Conservation (phyloP, 129 eudicot species). For the Centella asiatica region DNA sequence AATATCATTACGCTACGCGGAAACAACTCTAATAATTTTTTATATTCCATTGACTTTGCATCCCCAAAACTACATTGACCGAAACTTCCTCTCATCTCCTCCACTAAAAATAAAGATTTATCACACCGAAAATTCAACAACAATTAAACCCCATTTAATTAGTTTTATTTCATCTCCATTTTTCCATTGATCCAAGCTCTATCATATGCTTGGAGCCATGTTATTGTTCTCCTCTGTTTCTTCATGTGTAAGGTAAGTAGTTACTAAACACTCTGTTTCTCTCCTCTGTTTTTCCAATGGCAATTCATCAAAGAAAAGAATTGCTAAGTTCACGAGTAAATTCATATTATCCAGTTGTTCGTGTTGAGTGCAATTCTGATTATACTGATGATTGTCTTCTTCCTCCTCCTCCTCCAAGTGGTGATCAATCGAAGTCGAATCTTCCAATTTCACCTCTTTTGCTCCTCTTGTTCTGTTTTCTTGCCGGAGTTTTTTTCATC, state of each 20-base stretch:
- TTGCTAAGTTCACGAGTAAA: background rate
- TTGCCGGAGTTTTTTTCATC: constrained; percentile 24
- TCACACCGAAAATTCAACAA: too few species aligned
- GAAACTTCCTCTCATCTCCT: too few species aligned
- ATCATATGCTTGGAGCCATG: background rate
- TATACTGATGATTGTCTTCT: background rate
- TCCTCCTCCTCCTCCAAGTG: background rate
- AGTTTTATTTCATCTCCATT: background rate
- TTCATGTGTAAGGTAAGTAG: constrained; percentile 11
- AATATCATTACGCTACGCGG: too few species aligned
- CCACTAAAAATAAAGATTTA: too few species aligned
- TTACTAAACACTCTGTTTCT: background rate
- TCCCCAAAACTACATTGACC: too few species aligned
- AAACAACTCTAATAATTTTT: too few species aligned
- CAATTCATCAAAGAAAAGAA: constrained; percentile 11
- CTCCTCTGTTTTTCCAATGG: constrained; percentile 4
- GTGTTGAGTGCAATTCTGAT: background rate
- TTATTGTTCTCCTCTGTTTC: background rate
- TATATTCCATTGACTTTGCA: too few species aligned
- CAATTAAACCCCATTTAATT: background rate
- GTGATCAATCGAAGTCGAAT: background rate
- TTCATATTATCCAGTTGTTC: background rate
- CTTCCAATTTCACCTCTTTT: constrained; percentile 24
- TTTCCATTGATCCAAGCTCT: background rate
- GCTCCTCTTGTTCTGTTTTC: constrained; percentile 33